Evolutionary conservation across 1,284 basidiomycete genomes (phyloP).

Genomic region (Meira miltonrushii): DNA sequence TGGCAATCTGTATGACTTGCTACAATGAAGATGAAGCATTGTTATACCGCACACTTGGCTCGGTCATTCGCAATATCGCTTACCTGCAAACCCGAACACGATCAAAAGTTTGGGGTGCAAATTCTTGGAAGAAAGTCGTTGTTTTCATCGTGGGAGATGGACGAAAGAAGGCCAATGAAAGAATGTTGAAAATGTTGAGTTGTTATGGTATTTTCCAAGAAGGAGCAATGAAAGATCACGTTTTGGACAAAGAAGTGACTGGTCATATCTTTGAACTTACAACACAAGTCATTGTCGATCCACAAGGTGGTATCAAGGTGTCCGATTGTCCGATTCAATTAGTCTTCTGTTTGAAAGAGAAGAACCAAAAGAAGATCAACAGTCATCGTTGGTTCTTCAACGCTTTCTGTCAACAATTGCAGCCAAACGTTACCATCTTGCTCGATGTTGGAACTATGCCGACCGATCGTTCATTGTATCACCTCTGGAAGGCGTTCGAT

Average conservation of each 20-base stretch:
- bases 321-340: slow-evolving; percentile 18
- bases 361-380: slow-evolving; percentile 45
- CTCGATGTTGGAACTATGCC: slow-evolving; percentile 92
- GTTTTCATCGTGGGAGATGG: slow-evolving; percentile 20
- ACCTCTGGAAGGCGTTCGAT: slow-evolving; percentile 91
- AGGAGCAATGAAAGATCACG: slow-evolving; percentile 16
- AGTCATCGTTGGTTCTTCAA: slow-evolving; percentile 47
- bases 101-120: slow-evolving; percentile 18
- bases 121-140: slow-evolving; percentile 21
- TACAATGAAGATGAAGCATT: slow-evolving; percentile 20
- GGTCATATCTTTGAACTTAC: slow-evolving; percentile 23
- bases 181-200: slow-evolving; percentile 16
- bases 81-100: slow-evolving; percentile 14
- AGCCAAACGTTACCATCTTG: slow-evolving; percentile 82
- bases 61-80: slow-evolving; percentile 22
- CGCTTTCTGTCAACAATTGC: slow-evolving; percentile 46
- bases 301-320: slow-evolving; percentile 13
- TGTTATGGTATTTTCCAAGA: slow-evolving; percentile 17
- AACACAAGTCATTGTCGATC: slow-evolving; percentile 17
- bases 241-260: slow-evolving; percentile 15
- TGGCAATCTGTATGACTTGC: slow-evolving; percentile 18
- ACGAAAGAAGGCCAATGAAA: slow-evolving; percentile 18
- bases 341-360: slow-evolving; percentile 22
- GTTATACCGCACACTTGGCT: slow-evolving; percentile 16
- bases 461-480: slow-evolving; percentile 75